A percentile compares a stretch with the other conserved stretches of the same genome.
Conservation (phyloP, 2,329 filamentous ascomycete species). For the Verticillium nubilum region DNA sequence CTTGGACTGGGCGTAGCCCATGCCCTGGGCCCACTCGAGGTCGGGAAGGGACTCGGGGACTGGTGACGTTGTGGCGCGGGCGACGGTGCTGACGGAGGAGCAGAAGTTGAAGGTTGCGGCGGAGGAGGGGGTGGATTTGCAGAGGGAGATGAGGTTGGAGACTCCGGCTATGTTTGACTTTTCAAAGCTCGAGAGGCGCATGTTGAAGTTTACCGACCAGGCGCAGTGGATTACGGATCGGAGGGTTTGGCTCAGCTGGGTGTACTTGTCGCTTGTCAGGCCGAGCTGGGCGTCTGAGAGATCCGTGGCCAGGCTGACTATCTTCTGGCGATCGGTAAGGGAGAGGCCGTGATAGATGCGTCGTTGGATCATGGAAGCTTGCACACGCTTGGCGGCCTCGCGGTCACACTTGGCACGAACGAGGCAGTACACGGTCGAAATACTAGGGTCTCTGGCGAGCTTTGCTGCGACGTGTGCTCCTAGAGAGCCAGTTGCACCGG, state of each 20-base stretch:
- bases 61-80: conserved; percentile 19
- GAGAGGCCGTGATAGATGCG: conserved; percentile 23
- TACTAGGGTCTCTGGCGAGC: conserved; percentile 50
- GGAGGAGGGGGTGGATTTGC: conserved; percentile 9
- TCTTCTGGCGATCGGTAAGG: conserved; percentile 8
- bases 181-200: conserved; percentile 44
- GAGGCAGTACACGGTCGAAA: conserved; percentile 47
- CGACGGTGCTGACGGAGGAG: conserved; percentile 41
- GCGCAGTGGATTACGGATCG: conserved; percentile 43
- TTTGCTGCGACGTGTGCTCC: conserved; percentile 56
- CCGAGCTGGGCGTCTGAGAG: conserved; percentile 34
- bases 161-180: conserved; percentile 38
- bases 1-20: conserved; percentile 39
- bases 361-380: conserved; percentile 20
- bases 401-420: conserved; percentile 33
- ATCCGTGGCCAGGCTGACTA: conserved; percentile 25
- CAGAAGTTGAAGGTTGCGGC: conserved; percentile 39
- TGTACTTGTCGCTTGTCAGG: conserved; percentile 20
- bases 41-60: conserved; percentile 29
- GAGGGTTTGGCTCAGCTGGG: conserved; percentile 22
- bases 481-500: conserved; percentile 61
- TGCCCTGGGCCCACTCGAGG: conserved; percentile 29
- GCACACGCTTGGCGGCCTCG: conserved; percentile 15
- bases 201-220: conserved; percentile 54
- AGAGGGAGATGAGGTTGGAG: conserved; percentile 34